A percentile compares a stretch with the other conserved stretches of the same genome.
Conservation (phyloP, 148 eudicot species). For the Limonium bicolor region DNA sequence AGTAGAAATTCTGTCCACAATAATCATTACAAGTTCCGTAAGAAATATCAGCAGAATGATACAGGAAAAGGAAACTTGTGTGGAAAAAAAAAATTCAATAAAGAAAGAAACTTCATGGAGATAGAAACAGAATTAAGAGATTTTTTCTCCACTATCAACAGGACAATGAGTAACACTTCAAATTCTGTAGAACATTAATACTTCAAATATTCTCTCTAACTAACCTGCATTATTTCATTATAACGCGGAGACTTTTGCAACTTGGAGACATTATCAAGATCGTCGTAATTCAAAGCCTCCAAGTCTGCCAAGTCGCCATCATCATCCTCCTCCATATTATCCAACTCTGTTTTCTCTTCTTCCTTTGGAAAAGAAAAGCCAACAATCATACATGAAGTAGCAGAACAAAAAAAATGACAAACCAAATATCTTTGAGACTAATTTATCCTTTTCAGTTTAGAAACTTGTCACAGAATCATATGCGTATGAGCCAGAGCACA, state of each 20-base stretch:
- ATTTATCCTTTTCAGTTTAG: too few relatives aligned
- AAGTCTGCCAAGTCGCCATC: conserved; percentile 81
- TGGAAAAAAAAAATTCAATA: background rate
- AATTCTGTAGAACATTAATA: background rate
- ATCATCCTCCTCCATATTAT: conserved; percentile 73
- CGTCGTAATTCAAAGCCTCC: conserved; percentile 74
- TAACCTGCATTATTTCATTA: conserved; percentile 76
- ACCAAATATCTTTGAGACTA: too few relatives aligned
- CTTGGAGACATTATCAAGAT: conserved; percentile 84
- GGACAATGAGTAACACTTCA: too few relatives aligned
- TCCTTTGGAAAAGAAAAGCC: conserved; percentile 32
- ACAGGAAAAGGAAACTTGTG: background rate
- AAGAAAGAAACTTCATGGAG: too few relatives aligned
- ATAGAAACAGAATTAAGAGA: too few relatives aligned
- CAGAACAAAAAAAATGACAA: background rate
- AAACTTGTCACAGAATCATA: too few relatives aligned
- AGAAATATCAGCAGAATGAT: background rate
- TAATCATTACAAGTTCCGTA: background rate
- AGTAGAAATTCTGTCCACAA: background rate
- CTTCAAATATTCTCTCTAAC: conserved; percentile 3
- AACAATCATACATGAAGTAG: background rate
- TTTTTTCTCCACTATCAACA: too few relatives aligned
- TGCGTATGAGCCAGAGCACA: too few relatives aligned
- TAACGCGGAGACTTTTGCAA: conserved; percentile 77
- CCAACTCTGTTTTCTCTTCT: conserved; percentile 36